A percentile compares a stretch with the other conserved stretches of the same genome.
Evolutionary conservation across 225 moss, liverwort and hornwort species (phyloP).

Genomic region (Pleurozium schreberi): DNA sequence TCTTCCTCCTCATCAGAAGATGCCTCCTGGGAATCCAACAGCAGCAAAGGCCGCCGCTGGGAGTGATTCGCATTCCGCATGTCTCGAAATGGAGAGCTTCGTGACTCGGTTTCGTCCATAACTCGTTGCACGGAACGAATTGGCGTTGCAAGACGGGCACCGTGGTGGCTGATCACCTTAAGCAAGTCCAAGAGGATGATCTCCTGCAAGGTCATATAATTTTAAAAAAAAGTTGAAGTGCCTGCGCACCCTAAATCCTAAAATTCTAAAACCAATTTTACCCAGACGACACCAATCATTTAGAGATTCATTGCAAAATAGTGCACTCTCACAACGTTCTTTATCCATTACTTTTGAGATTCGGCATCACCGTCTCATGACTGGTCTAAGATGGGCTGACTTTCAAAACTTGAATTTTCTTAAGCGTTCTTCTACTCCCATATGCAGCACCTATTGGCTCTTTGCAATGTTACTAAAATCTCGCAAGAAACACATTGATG

Average conservation of each 20-base stretch:
- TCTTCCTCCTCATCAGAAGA: slow-evolving; percentile 8
- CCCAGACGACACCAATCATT: not conserved
- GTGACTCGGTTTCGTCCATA: slow-evolving; percentile 76
- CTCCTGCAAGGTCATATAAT: slow-evolving; percentile 48
- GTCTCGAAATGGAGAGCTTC: slow-evolving; percentile 34
- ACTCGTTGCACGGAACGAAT: slow-evolving; percentile 94
- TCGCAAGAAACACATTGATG: not conserved
- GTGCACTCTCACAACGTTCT: not conserved
- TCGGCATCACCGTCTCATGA: not conserved
- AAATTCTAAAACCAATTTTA: not conserved
- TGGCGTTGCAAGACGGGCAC: slow-evolving; percentile 94
- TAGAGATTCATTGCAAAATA: not conserved
- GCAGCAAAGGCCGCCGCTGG: slow-evolving; percentile 48
- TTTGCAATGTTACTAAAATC: not conserved
- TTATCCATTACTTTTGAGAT: not conserved
- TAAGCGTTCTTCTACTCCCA: not conserved
- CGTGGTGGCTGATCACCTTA: slow-evolving; percentile 85
- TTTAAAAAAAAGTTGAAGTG: not conserved
- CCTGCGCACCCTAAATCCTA: not conserved
- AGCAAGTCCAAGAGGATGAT: slow-evolving; percentile 79
- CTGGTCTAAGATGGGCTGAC: not conserved
- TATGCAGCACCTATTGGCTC: not conserved
- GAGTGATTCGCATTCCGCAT: slow-evolving; percentile 26
- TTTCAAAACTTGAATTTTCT: not conserved
- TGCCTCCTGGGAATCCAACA: slow-evolving; percentile 40